These are phyloP conservation scores for Suillus lakei DNA, from an alignment of 768 basidiomycete genomes.

Conservation along the genomic window DNA sequence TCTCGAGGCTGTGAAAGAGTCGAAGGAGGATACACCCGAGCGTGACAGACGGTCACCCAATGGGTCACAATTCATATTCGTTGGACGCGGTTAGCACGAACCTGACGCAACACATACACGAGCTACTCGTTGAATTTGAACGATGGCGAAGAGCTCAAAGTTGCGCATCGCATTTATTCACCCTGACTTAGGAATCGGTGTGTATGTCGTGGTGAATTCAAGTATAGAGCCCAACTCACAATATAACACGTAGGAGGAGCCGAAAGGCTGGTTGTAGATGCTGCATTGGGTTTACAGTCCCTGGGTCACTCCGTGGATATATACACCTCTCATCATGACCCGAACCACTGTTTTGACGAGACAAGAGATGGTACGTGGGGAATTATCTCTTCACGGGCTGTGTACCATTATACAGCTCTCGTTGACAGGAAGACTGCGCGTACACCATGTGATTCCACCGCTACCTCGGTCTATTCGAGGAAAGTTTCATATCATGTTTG, in stretches of 20 bases:
- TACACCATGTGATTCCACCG: constrained; percentile 73
- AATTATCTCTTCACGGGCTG: background rate
- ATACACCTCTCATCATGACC: constrained; percentile 93
- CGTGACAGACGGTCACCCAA: too few relatives aligned
- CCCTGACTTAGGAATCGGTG: constrained; percentile 94
- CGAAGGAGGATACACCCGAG: too few relatives aligned
- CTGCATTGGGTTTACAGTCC: constrained; percentile 85
- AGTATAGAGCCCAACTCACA: background rate
- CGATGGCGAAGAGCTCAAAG: constrained; percentile 17
- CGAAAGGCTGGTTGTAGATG: constrained; percentile 93
- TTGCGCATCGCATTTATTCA: constrained; percentile 84
- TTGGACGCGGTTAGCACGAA: too few relatives aligned
- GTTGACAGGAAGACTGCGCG: constrained; percentile 73
- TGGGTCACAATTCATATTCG: background rate
- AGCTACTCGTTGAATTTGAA: background rate
- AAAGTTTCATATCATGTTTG: constrained; percentile 87
- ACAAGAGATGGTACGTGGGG: constrained; percentile 76
- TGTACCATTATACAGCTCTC: constrained; percentile 2
- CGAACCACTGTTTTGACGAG: constrained; percentile 89
- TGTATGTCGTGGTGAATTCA: constrained; percentile 8
- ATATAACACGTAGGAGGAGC: constrained; percentile 73
- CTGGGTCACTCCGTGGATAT: constrained; percentile 86
- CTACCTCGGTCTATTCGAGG: constrained; percentile 83
- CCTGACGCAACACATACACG: background rate
- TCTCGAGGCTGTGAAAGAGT: too few relatives aligned